phyloP scores from a whole-genome alignment of 331 rosid genomes.

The Rosa hybrid region DNA sequence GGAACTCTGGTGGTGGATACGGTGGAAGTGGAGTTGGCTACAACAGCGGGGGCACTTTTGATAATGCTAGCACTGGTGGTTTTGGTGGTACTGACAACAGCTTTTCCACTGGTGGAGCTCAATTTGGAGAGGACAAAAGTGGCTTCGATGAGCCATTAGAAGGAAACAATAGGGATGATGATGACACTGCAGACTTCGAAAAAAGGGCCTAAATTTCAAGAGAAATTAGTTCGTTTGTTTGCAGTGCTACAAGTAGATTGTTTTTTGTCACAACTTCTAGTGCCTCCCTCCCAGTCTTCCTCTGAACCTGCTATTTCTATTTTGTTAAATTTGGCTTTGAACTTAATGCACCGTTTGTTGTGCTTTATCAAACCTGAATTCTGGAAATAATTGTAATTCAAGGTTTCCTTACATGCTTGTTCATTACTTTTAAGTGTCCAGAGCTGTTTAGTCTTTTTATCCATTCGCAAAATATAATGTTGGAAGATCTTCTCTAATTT shows the following conservation, averaged over 20 bases:
- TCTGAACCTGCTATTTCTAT: slow-evolving; percentile 21
- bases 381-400: slow-evolving; percentile 20
- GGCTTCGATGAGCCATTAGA: slow-evolving; percentile 28
- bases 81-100: slow-evolving; percentile 26
- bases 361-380: slow-evolving; percentile 26
- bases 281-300: neutral
- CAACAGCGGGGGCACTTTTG: slow-evolving; percentile 30
- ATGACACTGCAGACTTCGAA: slow-evolving; percentile 38
- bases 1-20: slow-evolving; percentile 33
- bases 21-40: slow-evolving; percentile 37
- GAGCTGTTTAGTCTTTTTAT: neutral
- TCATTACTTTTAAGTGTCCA: no score
- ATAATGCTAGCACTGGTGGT: slow-evolving; percentile 13
- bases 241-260: slow-evolving; percentile 17
- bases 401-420: neutral
- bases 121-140: slow-evolving; percentile 28
- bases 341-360: slow-evolving; percentile 26
- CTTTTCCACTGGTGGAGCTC: slow-evolving; percentile 14
- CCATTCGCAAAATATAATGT: neutral
- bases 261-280: slow-evolving; percentile 6
- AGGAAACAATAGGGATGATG: slow-evolving; percentile 46
- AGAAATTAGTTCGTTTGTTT: neutral
- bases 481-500: neutral
- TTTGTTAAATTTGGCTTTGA: slow-evolving; percentile 18
- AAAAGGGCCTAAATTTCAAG: slow-evolving; percentile 50